Evolutionary conservation across 805 yeast genomes (phyloP).

Genomic region (Cyberlindnera misumaiensis): DNA sequence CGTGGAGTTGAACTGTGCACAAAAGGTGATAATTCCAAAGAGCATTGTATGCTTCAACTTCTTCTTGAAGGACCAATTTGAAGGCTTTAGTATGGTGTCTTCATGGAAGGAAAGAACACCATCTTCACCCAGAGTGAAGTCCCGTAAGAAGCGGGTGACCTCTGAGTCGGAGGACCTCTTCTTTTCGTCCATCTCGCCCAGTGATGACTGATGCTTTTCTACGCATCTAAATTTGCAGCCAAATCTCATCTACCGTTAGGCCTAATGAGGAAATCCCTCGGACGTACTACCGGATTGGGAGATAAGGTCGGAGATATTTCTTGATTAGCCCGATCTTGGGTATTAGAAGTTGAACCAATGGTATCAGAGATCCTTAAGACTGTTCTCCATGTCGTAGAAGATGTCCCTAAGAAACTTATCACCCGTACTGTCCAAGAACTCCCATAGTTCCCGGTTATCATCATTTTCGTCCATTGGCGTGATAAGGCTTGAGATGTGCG

Average conservation of each 20-base stretch:
- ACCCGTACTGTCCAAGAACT: conserved; percentile 26
- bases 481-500: neutral
- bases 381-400: conserved; percentile 25
- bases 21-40: conserved; percentile 34
- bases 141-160: neutral
- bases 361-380: neutral
- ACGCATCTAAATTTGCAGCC: too few species aligned
- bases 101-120: conserved; percentile 11
- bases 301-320: too few species aligned
- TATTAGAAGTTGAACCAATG: too few species aligned
- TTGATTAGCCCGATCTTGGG: too few species aligned
- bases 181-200: neutral
- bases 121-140: conserved; percentile 6
- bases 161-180: conserved; percentile 8
- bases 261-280: too few species aligned
- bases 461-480: neutral
- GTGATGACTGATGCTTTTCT: too few species aligned
- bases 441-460: conserved; percentile 19
- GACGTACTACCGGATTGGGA: too few species aligned
- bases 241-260: too few species aligned
- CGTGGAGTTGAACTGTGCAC: conserved; percentile 47
- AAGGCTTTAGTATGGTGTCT: conserved; percentile 19
- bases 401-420: conserved; percentile 25
- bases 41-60: conserved; percentile 33
- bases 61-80: conserved; percentile 29